A percentile compares a stretch with the other conserved stretches of the same genome.
phyloP scores from a whole-genome alignment of 2,329 filamentous ascomycete species.

The Aureobasidium subglaciale region DNA sequence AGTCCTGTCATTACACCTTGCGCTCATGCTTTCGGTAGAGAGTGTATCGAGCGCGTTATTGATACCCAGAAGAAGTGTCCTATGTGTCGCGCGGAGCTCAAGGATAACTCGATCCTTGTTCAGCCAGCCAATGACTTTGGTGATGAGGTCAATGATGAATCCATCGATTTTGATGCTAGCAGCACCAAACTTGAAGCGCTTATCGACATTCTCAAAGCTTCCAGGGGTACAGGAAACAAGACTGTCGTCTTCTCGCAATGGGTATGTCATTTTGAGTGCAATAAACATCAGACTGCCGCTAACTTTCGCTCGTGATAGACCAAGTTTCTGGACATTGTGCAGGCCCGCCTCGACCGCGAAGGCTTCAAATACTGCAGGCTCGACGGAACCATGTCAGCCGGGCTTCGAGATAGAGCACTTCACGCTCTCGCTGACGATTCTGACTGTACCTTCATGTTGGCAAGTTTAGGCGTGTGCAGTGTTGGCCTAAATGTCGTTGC shows the following conservation, averaged over 20 bases:
- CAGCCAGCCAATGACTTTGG: constrained; percentile 51
- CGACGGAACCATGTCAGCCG: constrained; percentile 70
- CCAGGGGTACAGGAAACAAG: constrained; percentile 59
- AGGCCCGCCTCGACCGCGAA: constrained; percentile 56
- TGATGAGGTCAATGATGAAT: constrained; percentile 41
- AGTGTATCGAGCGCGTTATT: constrained; percentile 69
- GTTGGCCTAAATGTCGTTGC: constrained; percentile 82
- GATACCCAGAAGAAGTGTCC: constrained; percentile 72
- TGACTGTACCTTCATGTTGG: constrained; percentile 67
- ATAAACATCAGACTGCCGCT: background rate
- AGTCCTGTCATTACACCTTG: constrained; percentile 77
- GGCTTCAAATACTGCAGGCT: constrained; percentile 63
- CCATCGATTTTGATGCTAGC: constrained; percentile 51
- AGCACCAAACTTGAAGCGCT: constrained; percentile 80
- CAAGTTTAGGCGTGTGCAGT: constrained; percentile 72
- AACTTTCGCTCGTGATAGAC: constrained; percentile 27
- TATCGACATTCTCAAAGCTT: constrained; percentile 65
- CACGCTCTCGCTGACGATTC: constrained; percentile 59
- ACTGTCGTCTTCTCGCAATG: constrained; percentile 71
- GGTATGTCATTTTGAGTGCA: constrained; percentile 40
- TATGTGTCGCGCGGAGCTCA: constrained; percentile 67
- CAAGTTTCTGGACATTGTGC: constrained; percentile 60
- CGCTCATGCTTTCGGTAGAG: constrained; percentile 69
- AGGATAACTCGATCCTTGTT: constrained; percentile 54
- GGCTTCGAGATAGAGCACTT: constrained; percentile 65